Percentiles rank a stretch among this genome's conserved stretches.
Evolutionary conservation across 1,139 yeast genomes (phyloP).

Genomic region (Diutina mesorugosa): DNA sequence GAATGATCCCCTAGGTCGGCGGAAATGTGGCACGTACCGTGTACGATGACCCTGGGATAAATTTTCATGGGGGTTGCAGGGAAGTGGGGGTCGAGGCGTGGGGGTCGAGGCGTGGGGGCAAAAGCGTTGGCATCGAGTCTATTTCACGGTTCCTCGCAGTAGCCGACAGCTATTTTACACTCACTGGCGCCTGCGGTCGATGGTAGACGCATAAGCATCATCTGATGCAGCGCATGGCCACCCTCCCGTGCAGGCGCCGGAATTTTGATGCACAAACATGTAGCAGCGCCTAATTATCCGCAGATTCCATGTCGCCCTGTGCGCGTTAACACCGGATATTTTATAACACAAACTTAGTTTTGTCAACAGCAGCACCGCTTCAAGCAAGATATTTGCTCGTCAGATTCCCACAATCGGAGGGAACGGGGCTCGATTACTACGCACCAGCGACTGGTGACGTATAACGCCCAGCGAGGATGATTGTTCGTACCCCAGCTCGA

Average conservation of each 20-base stretch:
- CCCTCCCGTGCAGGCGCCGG: no score
- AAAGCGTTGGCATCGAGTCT: not conserved
- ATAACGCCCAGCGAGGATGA: not conserved
- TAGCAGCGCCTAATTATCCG: no score
- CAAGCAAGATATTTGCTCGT: not conserved
- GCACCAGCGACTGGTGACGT: not conserved
- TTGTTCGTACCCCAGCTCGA: no score
- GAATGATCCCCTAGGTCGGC: not conserved
- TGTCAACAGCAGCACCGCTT: not conserved
- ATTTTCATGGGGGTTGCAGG: not conserved
- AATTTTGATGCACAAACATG: no score
- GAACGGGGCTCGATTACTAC: not conserved
- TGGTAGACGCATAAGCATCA: not conserved
- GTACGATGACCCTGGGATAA: no score
- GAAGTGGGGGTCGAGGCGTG: not conserved
- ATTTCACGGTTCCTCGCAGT: not conserved
- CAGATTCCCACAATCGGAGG: not conserved
- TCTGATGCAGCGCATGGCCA: not conserved
- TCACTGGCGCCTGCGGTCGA: not conserved
- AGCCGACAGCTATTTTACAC: not conserved
- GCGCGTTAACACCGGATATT: not conserved
- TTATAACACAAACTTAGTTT: not conserved
- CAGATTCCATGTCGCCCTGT: not conserved
- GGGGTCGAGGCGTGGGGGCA: not conserved
- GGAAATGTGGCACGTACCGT: no score